Percentiles rank a stretch among this genome's conserved stretches.
phyloP scores from a whole-genome alignment of 1,284 basidiomycete genomes.

The Melampsora larici-populina region DNA sequence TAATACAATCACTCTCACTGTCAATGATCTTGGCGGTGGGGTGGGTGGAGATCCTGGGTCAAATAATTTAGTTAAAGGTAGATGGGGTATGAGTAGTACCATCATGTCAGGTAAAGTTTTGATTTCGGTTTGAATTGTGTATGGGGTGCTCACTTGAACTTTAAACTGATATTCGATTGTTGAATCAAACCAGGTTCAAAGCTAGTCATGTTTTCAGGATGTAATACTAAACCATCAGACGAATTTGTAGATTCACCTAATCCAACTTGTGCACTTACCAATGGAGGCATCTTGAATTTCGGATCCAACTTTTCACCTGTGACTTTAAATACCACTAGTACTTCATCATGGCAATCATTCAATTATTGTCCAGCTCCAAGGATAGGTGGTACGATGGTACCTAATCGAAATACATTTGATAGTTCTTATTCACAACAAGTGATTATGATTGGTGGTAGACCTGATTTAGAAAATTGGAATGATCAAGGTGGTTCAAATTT shows the following conservation, averaged over 20 bases:
- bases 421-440: conserved; percentile 64
- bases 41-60: conserved; percentile 9
- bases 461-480: conserved; percentile 65
- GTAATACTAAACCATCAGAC: conserved; percentile 29
- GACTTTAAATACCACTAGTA: conserved; percentile 54
- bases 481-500: conserved; percentile 62
- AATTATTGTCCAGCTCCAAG: conserved; percentile 67
- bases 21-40: conserved; percentile 2
- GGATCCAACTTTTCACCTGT: conserved; percentile 8
- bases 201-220: conserved; percentile 26
- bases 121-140: background rate
- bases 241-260: background rate
- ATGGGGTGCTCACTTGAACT: background rate
- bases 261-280: conserved; percentile 14
- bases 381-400: conserved; percentile 62
- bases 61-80: conserved; percentile 21
- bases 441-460: conserved; percentile 66
- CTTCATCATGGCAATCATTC: conserved; percentile 53
- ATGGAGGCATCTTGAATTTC: conserved; percentile 21
- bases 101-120: conserved; percentile 27
- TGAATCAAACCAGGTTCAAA: conserved; percentile 6
- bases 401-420: conserved; percentile 63
- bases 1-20: conserved; percentile 26
- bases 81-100: conserved; percentile 28
- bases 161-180: background rate